These are phyloP conservation scores for Clarireedia paspali DNA, from an alignment of 2,329 filamentous ascomycete genomes.

Conservation along the genomic window DNA sequence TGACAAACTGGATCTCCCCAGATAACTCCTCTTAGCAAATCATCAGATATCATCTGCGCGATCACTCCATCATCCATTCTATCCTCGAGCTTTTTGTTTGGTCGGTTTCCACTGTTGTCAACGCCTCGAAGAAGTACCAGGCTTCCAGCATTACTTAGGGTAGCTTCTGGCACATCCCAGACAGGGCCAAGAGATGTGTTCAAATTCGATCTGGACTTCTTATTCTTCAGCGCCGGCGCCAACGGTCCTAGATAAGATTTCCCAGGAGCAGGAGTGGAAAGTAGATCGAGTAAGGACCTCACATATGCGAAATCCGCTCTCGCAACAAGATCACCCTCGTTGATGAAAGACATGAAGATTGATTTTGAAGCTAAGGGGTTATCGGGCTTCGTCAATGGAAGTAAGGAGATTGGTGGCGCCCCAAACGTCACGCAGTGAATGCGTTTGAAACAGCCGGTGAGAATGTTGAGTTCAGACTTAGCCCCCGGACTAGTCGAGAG, in stretches of 20 bases:
- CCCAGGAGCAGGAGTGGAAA: constrained; percentile 44
- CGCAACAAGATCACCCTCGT: constrained; percentile 77
- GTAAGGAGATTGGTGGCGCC: constrained; percentile 67
- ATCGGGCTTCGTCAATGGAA: constrained; percentile 57
- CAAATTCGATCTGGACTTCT: constrained; percentile 18
- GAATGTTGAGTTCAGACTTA: constrained; percentile 58
- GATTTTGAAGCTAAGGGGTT: constrained; percentile 49
- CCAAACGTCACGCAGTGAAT: constrained; percentile 83
- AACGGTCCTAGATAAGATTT: constrained; percentile 13
- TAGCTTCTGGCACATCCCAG: constrained; percentile 60
- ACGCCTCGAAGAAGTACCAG: constrained; percentile 58
- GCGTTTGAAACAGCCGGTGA: constrained; percentile 66
- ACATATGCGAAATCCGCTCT: constrained; percentile 73
- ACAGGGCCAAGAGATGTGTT: constrained; percentile 31
- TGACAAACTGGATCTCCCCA: constrained; percentile 80
- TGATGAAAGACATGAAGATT: constrained; percentile 72
- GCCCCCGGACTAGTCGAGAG: constrained; percentile 47
- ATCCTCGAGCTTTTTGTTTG: constrained; percentile 39
- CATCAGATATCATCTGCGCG: constrained; percentile 60
- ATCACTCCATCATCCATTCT: constrained; percentile 53
- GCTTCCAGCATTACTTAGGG: constrained; percentile 62
- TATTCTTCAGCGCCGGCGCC: constrained; percentile 1
- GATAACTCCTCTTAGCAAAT: constrained; percentile 59
- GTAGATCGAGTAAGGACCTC: constrained; percentile 62
- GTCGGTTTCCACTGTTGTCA: constrained; percentile 30